Base-by-base conservation (phyloP, 2,329 filamentous ascomycete genomes). In the Teratosphaeria nubilosa region DNA sequence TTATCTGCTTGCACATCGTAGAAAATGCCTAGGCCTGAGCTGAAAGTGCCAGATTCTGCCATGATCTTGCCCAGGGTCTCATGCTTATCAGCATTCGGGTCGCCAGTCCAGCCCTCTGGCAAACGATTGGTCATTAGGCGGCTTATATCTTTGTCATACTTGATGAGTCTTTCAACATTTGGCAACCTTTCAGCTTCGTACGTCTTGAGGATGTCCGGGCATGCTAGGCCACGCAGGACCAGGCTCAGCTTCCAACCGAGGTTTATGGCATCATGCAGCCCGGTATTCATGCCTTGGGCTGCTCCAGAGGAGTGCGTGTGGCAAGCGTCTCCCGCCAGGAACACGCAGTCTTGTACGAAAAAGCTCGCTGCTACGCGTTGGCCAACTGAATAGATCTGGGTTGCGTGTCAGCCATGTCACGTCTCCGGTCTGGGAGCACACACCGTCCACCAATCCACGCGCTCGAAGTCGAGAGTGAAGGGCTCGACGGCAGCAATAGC, bases 381-480 rank as follows among this genome's bases (percentile, higher is more conserved):
- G 1, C 75, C 75, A 2, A 77, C 72, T 2, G 69, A 67, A 60
- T 77, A 77, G 41, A 75, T 70, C 5, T 13, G 48, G 25, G 3
- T 16, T 41, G 14, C 13, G 13, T n/a, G 16, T 41, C 34, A 41
- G 34, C 48, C 48, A 51, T 51, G 22, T 6, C 14, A 24, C 11
- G 2, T 53, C 24, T 53, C 24, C 24, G 14, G 1, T 30, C 13
- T 30, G 24, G 51, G 6, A 22, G n/a, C 41, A 48, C 41, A 11
- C 20, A n/a, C 24, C 20, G 73, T 76, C 69, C 73, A 76, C 75
- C 75, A 77, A 53, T 76, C 74, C 1, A 77, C 73, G 16, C 68
- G 63, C 11, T 72, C 70, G 61, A 76, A 76, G 22, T 66, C 65
- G 5, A 76, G 63, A 1, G 67, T 65, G 60, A 77, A 77, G 1